Evolutionary conservation across 148 eudicot genomes (phyloP).

Genomic region (Fagopyrum homotropicum): DNA sequence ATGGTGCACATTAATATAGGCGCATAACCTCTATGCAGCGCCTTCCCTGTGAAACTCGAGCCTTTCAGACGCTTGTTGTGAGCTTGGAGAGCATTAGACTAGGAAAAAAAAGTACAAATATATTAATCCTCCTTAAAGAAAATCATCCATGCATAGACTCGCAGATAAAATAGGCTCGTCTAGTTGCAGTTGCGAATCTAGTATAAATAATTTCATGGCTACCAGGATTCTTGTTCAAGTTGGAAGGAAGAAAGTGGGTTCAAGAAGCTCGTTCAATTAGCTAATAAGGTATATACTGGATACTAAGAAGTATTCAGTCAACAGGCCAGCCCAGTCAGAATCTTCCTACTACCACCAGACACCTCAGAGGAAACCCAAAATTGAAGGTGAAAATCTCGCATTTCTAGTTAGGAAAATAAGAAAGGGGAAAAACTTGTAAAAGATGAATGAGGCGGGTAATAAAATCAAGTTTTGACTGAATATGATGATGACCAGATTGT

Average conservation of each 20-base stretch:
- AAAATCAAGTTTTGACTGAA: too few species aligned
- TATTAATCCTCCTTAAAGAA: neutral
- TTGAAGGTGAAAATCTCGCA: neutral
- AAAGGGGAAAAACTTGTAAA: neutral
- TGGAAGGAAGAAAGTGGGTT: neutral
- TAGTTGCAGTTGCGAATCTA: neutral
- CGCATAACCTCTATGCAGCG: constrained; percentile 48
- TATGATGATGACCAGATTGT: too few species aligned
- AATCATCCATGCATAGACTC: neutral
- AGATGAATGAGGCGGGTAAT: too few species aligned
- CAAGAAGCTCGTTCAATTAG: neutral
- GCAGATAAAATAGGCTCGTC: neutral
- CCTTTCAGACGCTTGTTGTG: constrained; percentile 42
- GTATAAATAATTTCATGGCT: neutral
- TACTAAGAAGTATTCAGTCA: neutral
- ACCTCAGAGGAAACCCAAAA: neutral
- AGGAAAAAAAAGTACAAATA: constrained; percentile 14
- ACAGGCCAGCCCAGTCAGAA: neutral
- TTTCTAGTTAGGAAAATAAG: too few species aligned
- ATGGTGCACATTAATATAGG: constrained; percentile 71
- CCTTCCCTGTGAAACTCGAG: constrained; percentile 36
- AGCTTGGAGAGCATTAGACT: constrained; percentile 67
- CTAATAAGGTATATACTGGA: neutral
- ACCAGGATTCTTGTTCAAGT: neutral
- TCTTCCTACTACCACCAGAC: neutral